Percentiles rank a stretch among this genome's conserved stretches.
Evolutionary conservation across 2,329 filamentous ascomycete species (phyloP).

Genomic region (Verticillium tricorpus): DNA sequence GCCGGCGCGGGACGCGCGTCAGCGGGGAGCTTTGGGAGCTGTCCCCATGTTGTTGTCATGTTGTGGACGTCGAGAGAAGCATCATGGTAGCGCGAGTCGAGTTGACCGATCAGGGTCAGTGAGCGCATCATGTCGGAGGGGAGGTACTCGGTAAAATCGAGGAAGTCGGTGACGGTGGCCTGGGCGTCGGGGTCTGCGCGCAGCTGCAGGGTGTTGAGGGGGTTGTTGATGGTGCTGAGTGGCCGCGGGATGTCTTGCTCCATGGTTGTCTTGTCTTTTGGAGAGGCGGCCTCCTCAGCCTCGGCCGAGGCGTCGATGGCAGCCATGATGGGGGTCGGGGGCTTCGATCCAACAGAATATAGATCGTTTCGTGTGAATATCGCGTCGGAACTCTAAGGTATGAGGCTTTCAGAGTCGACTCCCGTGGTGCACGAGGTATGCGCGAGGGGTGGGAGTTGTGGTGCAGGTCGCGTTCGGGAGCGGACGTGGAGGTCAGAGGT

Average conservation of each 20-base stretch:
- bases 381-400: not conserved
- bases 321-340: slow-evolving; percentile 13
- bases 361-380: not conserved
- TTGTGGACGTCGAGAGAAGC: slow-evolving; percentile 51
- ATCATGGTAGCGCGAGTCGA: slow-evolving; percentile 55
- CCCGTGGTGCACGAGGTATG: not conserved
- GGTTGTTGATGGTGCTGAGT: slow-evolving; percentile 27
- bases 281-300: slow-evolving; percentile 28
- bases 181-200: slow-evolving; percentile 63
- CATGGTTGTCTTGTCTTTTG: slow-evolving; percentile 26
- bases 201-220: slow-evolving; percentile 39
- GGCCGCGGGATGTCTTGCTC: slow-evolving; percentile 20
- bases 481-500: not conserved
- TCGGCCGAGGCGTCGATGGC: slow-evolving; percentile 13
- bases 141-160: slow-evolving; percentile 67
- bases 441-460: not conserved
- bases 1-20: slow-evolving; percentile 44
- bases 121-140: slow-evolving; percentile 63
- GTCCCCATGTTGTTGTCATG: slow-evolving; percentile 52
- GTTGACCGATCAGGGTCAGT: slow-evolving; percentile 59
- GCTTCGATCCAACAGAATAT: not conserved
- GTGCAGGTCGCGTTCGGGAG: not conserved
- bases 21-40: slow-evolving; percentile 43
- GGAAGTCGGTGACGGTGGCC: slow-evolving; percentile 65
- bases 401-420: not conserved